Base-by-base conservation (phyloP, 2,329 filamentous ascomycete species). In the Aspergillus fructus region DNA sequence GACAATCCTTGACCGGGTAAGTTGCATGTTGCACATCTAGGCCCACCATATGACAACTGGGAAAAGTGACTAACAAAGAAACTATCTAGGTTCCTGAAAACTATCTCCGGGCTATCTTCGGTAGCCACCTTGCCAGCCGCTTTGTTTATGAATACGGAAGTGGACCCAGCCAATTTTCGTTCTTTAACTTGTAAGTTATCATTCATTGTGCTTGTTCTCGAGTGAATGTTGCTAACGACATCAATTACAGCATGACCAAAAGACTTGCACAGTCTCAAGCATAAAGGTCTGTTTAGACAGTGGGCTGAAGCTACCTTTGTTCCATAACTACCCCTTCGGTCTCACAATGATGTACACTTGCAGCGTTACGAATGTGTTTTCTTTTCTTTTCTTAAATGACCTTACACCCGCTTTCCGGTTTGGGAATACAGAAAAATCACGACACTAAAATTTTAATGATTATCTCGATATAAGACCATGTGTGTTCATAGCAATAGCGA, bases 81-180 rank as follows among this genome's bases (percentile, higher is more conserved):
- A 43, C 43, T 3, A 46, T 15, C 48, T 59, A 87, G 85, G 86
- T 99, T 21, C 94, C 94, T 1, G 91, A 96, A 61, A 89, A 87
- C 66, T 99, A 99, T 73, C 85, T 99, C 62, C 86, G 92, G 64
- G 89, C 93, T 64, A 97, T 99, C 73, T 99, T 99, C 71, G 94
- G 94, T 66, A 96, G 90, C 73, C 97, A 93, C 78, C 82, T 99
- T 65, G 93, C 94, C 49, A 96, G 90, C 70, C 89, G 94, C 43
- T 99, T 99, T 74, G 91, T 99, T 41, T 99, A 99, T 76, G 87
- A 96, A 74, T 94, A 93, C 73, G 94, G 94, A 69, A 93, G 92
- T 73, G 88, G 85, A 64, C 93, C 94, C 5, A 94, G 89, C 79
- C 93, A 97, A 70, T 97, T 99, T 79, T 92, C 93, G 40, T 99